A percentile compares a stretch with the other conserved stretches of the same genome.
Conservation (phyloP, 441 rosid genomes). For the Cnidoscolus chayamansa region DNA sequence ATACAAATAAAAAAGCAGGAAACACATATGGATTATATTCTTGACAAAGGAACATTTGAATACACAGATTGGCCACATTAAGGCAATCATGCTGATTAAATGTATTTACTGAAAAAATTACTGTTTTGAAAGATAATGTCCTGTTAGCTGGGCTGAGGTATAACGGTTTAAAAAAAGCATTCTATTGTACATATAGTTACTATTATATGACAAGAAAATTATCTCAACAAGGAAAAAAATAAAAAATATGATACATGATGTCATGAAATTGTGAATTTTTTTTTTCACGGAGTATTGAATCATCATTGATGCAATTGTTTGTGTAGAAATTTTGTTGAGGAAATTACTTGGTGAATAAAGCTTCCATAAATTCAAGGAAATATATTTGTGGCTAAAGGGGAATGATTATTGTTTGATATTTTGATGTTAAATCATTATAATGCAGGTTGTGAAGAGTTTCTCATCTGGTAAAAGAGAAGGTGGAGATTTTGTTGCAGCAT, state of each 20-base stretch:
- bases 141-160: neutral
- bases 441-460: slow-evolving; percentile 95
- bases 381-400: slow-evolving; percentile 7
- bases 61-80: neutral
- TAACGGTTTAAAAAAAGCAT: neutral
- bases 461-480: slow-evolving; percentile 97
- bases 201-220: neutral
- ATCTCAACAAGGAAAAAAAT: neutral
- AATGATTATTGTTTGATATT: neutral
- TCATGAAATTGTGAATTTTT: neutral
- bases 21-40: neutral
- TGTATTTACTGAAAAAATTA: neutral
- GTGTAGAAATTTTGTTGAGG: neutral
- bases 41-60: neutral
- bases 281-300: neutral
- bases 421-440: slow-evolving; percentile 17
- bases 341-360: neutral
- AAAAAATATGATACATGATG: neutral
- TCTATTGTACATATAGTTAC: neutral
- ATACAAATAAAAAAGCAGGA: neutral
- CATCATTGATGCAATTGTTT: neutral
- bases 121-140: neutral
- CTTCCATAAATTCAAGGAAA: neutral
- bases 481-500: slow-evolving; percentile 75
- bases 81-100: neutral